Evolutionary conservation across 768 basidiomycete genomes (phyloP), one percentile per base, ranked within the genome.

Genomic region (Agaricus sinodeliciosus): DNA sequence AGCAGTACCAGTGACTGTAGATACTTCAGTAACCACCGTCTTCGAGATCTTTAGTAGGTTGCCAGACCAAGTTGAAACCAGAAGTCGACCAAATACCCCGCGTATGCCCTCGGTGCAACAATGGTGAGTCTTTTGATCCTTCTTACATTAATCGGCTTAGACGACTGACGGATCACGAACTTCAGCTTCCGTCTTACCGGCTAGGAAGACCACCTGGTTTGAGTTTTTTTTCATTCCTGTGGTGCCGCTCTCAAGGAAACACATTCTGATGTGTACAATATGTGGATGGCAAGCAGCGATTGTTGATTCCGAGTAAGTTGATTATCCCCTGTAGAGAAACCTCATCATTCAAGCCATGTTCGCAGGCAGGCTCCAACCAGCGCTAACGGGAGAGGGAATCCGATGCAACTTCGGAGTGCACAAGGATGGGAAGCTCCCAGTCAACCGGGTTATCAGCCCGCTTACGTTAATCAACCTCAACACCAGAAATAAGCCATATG

Each of bases 191-290:
- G 81, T 86, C 51, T 67, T 81, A 45, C 69, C 76, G 27, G 83
- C 83, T 27, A 87, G 85, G 64, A 74, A 75, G 31, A 80, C 81
- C 50, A 78, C 69, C 35, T 89, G 86, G 87, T 85, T 90, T 62
- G 84, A 87, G 65, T 63, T 90, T 42, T 89, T 83, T 69, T 86
- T 80, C 65, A 73, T 90, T 12, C 87, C 84, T 19, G 67, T 90
- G 51, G 65, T 90, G 40, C 87, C 87, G 1, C 69, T 88, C 59
- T 75, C 66, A 19, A 76, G 76, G 44, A 77, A 77, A 49, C 78
- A 77, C 49, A 67, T 90, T 47, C 88, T 87, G 84, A 62, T 83
- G 53, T 90, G 87, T 65, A 72, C 72, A 19, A 86, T 84, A 55
- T 90, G 87, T 62, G 80, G 83, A 52, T 85, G 85, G 75, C 74